Conservation (phyloP, 2,329 filamentous ascomycete species). For the Camillea tinctor region DNA sequence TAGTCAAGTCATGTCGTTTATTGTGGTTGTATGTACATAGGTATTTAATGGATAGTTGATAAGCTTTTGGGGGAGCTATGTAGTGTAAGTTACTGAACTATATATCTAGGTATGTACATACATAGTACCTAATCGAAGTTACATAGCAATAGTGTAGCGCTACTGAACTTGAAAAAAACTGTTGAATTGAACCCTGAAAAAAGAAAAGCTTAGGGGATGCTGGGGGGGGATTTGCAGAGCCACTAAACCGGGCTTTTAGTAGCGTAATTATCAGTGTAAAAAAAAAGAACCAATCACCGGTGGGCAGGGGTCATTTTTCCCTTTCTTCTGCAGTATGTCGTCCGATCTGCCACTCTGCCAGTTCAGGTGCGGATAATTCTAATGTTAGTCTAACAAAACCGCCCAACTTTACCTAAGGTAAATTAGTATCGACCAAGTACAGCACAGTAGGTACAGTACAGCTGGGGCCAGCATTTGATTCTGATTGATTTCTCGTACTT, state of each 20-base stretch:
- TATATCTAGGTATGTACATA: too few relatives aligned
- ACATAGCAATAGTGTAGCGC: too few relatives aligned
- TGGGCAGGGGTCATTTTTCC: neutral
- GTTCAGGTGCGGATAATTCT: neutral
- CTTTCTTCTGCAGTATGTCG: constrained; percentile 3
- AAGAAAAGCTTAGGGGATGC: neutral
- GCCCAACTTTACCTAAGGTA: neutral
- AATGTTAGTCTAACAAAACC: neutral
- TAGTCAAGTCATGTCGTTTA: too few relatives aligned
- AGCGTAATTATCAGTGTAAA: neutral
- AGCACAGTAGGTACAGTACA: neutral
- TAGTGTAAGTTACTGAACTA: too few relatives aligned
- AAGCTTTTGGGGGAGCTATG: neutral
- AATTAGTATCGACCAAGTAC: constrained; percentile 2
- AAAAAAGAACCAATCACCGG: neutral
- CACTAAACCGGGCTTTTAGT: neutral
- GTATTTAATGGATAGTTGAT: too few relatives aligned
- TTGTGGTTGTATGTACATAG: too few relatives aligned
- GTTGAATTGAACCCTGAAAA: neutral
- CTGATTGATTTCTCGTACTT: neutral
- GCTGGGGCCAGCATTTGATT: neutral
- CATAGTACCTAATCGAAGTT: too few relatives aligned
- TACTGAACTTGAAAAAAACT: too few relatives aligned
- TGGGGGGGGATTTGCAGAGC: neutral
- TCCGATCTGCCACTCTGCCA: constrained; percentile 3